Evolutionary conservation across 1,284 basidiomycete genomes (phyloP).

Genomic region (Microbotryum silenes-acaulis): DNA sequence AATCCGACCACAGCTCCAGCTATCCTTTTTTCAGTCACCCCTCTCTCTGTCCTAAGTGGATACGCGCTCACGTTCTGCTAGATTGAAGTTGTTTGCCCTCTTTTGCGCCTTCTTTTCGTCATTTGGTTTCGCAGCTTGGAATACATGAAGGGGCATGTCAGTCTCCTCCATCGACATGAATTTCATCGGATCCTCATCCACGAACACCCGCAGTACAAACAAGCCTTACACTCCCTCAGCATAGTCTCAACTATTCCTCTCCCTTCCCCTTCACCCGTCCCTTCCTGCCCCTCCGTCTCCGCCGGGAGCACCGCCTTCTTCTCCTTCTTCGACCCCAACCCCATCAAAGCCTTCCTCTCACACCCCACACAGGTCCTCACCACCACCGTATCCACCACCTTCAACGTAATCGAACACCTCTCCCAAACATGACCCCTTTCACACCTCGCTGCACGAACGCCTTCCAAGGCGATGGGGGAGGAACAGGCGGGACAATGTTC

Average conservation of each 20-base stretch:
- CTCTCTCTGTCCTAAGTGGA: no score
- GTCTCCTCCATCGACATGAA: neutral
- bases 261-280: neutral
- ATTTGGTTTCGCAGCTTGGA: no score
- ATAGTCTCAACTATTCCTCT: slow-evolving; percentile 1
- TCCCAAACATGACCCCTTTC: slow-evolving; percentile 22
- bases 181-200: slow-evolving; percentile 20
- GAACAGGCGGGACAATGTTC: slow-evolving; percentile 18
- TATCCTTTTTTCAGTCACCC: no score
- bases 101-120: no score
- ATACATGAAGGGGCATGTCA: no score
- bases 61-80: no score
- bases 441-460: slow-evolving; percentile 12
- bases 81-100: no score
- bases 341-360: slow-evolving; percentile 19
- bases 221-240: slow-evolving; percentile 13
- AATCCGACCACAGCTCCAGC: no score
- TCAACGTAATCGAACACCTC: slow-evolving; percentile 24
- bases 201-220: slow-evolving; percentile 19
- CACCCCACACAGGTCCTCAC: slow-evolving; percentile 20
- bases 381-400: slow-evolving; percentile 10
- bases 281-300: neutral
- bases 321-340: neutral
- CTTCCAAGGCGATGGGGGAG: slow-evolving; percentile 7
- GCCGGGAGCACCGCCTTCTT: neutral